These are phyloP conservation scores for Aspergillus steynii DNA, from an alignment of 495 filamentous ascomycete genomes.

Conservation along the genomic window DNA sequence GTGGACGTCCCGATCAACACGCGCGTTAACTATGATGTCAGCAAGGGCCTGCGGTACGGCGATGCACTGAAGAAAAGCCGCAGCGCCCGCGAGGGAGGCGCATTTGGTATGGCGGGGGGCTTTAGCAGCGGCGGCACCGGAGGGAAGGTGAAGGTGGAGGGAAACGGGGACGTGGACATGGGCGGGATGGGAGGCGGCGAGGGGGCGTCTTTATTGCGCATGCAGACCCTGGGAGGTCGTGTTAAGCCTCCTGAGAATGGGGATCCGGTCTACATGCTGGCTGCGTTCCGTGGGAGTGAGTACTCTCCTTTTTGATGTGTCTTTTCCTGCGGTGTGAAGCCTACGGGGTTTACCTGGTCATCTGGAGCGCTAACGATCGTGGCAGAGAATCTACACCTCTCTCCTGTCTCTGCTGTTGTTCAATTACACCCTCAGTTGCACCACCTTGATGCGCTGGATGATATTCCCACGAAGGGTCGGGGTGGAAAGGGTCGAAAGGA, in stretches of 20 bases:
- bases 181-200: conserved; percentile 38
- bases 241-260: conserved; percentile 57
- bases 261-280: conserved; percentile 70
- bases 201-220: conserved; percentile 29
- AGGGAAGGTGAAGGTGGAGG: conserved; percentile 40
- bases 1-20: conserved; percentile 70
- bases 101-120: conserved; percentile 60
- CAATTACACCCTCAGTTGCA: conserved; percentile 75
- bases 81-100: conserved; percentile 55
- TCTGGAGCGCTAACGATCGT: conserved; percentile 8
- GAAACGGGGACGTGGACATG: conserved; percentile 38
- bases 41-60: conserved; percentile 65
- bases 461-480: conserved; percentile 40
- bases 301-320: conserved; percentile 12
- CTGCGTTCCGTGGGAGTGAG: conserved; percentile 64
- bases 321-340: not conserved
- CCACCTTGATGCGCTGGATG: conserved; percentile 69
- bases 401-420: conserved; percentile 64
- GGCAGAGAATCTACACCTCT: conserved; percentile 67
- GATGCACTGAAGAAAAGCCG: conserved; percentile 61
- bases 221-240: conserved; percentile 65
- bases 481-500: conserved; percentile 39
- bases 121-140: conserved; percentile 44
- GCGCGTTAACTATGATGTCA: conserved; percentile 60
- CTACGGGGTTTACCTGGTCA: not conserved